Base-by-base conservation (phyloP, 1,284 basidiomycete genomes). In the Apiotrichum siamense region DNA sequence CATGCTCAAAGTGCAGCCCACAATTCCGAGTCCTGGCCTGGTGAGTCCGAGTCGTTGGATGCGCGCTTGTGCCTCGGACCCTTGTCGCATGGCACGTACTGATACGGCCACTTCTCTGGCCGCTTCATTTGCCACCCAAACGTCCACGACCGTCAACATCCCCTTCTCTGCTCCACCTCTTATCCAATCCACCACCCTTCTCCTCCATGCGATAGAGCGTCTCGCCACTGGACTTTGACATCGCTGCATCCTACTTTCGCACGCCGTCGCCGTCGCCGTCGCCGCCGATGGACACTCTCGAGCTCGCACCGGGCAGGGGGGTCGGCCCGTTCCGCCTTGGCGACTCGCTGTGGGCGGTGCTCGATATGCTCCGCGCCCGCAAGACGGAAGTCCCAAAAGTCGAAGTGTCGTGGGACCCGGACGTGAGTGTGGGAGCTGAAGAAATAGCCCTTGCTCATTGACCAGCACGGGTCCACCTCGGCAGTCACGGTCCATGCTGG, bases 391-490 rank as follows among this genome's bases (percentile, higher is more conserved):
- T 87, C 57, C 88, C 87, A 35, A 84, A 87, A 62, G 80, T 90
- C 39, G 86, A 90, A 57, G 76, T 92, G 61, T 87, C 88, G 67
- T 91, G 84, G 68, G 87, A 92, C 66, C 79, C 82, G 11, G 85
- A 87, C 59, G 74, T 81, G 42, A 78, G 65, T 60, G n/a, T n/a
- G n/a, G n/a, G n/a, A 15, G 53, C 54, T 9, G 6, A 20, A 6
- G n/a, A n/a, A n/a, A n/a, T n/a, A n/a, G 17, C 26, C 3, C n/a
- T 20, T 4, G 5, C 46, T 62, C 15, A 10, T 20, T 23, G 21
- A 35, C 15, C 47, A 72, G 67, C 58, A 63, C n/a, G 79, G 84
- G 5, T 81, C 78, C 4, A 64, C 59, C 38, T 84, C 86, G 1
- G 86, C 87, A 3, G 77, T 90, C 13, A 80, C 89, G 51, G 75